A percentile compares a stretch with the other conserved stretches of the same genome.
These are phyloP conservation scores for Bretziella fagacearum DNA, from an alignment of 2,329 filamentous ascomycete species.

Conservation along the genomic window DNA sequence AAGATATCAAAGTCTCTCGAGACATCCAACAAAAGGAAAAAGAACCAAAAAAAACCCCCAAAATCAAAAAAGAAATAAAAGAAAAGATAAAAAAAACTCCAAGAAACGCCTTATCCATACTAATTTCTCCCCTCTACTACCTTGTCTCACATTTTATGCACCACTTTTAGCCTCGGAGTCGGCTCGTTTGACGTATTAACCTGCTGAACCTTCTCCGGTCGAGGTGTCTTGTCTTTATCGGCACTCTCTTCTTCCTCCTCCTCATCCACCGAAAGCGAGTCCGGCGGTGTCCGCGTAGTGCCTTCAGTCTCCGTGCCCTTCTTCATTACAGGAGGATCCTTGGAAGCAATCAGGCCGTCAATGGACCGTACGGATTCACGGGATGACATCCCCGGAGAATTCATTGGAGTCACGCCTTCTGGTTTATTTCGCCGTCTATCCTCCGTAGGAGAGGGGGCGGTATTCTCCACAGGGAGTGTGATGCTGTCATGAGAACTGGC, in stretches of 20 bases:
- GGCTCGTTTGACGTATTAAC: background rate
- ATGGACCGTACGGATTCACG: background rate
- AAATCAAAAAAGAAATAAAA: background rate
- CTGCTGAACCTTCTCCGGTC: constrained; percentile 5
- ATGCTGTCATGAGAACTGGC: constrained; percentile 86
- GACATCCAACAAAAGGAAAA: background rate
- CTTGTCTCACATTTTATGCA: background rate
- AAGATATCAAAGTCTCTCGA: too few relatives aligned
- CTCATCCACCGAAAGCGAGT: constrained; percentile 3
- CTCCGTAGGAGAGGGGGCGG: background rate
- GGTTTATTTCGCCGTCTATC: too few relatives aligned
- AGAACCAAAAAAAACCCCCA: background rate
- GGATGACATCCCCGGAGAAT: too few relatives aligned
- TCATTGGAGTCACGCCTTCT: too few relatives aligned
- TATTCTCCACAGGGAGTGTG: constrained; percentile 32
- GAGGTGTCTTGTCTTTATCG: constrained; percentile 7
- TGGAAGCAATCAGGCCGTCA: background rate
- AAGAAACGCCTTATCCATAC: background rate
- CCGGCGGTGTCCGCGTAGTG: background rate
- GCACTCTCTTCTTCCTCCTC: background rate
- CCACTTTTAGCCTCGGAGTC: constrained; percentile 6
- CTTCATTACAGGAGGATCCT: background rate
- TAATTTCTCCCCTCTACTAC: background rate
- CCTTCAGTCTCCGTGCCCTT: background rate
- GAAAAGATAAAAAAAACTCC: background rate